Base-by-base conservation (phyloP, 1,139 yeast species). In the Debaryomyces psychrophilus region DNA sequence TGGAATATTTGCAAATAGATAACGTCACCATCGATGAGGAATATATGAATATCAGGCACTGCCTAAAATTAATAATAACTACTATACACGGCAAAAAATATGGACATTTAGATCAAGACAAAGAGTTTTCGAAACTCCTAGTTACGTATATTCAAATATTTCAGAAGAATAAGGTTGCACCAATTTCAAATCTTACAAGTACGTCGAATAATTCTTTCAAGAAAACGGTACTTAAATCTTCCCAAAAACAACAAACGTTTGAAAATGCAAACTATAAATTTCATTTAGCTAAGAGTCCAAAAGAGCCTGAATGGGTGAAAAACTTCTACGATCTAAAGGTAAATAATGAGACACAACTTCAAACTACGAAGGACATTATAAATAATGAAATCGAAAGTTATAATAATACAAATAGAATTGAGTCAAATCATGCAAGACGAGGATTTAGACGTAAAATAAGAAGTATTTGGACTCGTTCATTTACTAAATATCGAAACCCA, bases 231-330 rank as follows among this genome's bases (percentile, higher is more conserved):
- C 37, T 46, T 12, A 48, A 40, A 37, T 17, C 25, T 2, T 15
- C 43, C 22, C 35, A 29, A n/a, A 44, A 18, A 27, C 23, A 28
- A 12, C 22, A 41, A 9, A 18, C 36, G 4, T 17, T 43, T 29
- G 46, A 38, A 7, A 44, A 18, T 22, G 26, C 40, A 8, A 43
- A 49, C 26, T 49, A 45, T 31, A 44, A 39, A 37, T 46, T 28
- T 25, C 46, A 49, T 36, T 34, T 49, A 27, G 28, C 20, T 7
- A 31, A 41, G 25, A 26, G 29, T 9, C 36, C 41, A 22, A 43
- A 45, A 31, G 49, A 48, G 22, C 51, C 51, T 1, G 49, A 46
- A 18, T 48, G 51, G 51, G 44, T 48, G 8, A 45, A 37, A 25
- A 38, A 34, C 17, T 48, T 48, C 29, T 44, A 37, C 15, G 42